A percentile compares a stretch with the other conserved stretches of the same genome.
Evolutionary conservation across 2,329 filamentous ascomycete species (phyloP).

Genomic region (Colletotrichum sp.): DNA sequence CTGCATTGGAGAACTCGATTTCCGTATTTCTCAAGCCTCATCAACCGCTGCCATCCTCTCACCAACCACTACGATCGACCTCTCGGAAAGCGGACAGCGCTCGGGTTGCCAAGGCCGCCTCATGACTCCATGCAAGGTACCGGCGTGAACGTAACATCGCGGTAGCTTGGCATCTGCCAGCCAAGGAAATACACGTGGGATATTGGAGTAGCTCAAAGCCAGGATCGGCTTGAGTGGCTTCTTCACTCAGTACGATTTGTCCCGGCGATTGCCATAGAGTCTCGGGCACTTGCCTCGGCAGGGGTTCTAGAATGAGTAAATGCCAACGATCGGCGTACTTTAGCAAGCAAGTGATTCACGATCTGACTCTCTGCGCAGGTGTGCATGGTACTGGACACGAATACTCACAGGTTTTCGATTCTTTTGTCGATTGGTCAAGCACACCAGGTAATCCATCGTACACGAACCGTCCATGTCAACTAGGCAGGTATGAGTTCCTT

Average conservation of each 20-base stretch:
- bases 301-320: accelerated
- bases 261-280: not conserved
- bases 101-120: not conserved
- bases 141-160: not conserved
- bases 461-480: not conserved
- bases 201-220: not conserved
- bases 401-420: not conserved
- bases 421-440: not conserved
- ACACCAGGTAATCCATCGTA: not conserved
- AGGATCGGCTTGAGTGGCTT: not conserved
- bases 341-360: accelerated
- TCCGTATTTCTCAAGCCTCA: not conserved
- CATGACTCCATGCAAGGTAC: not conserved
- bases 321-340: not conserved
- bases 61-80: not conserved
- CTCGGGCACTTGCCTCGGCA: not conserved
- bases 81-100: not conserved
- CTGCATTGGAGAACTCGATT: not conserved
- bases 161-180: not conserved
- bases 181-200: not conserved
- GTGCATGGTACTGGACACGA: not conserved
- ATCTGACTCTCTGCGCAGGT: not conserved
- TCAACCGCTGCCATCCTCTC: not conserved
- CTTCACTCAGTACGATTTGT: not conserved
- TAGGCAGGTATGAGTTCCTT: not conserved